Base-by-base conservation (phyloP, 495 filamentous ascomycete species). In the Hypoxylon intermedium region DNA sequence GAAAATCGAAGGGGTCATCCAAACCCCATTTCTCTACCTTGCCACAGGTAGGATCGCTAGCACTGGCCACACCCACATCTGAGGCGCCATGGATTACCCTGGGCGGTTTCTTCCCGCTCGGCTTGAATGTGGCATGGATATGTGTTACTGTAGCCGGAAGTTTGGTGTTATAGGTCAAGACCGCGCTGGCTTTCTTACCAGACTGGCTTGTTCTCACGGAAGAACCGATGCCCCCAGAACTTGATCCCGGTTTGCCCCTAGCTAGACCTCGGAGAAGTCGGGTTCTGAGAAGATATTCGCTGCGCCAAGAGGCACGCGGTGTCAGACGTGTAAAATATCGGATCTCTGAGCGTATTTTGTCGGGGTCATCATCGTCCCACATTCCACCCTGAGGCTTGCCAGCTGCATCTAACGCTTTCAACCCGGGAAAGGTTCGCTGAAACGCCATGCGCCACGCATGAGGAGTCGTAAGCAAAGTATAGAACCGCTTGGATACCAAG, bases 381-480 rank as follows among this genome's bases (percentile, higher is more conserved):
- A 55, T 69, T 50, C 71, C 75, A 19, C 66, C 75, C 15, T 70
- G 74, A 12, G 69, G 63, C 65, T 74, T 71, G n/a, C 49, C 48
- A 15, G 64, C 36, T 31, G 46, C 68, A 19, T 70, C 73, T 36
- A 80, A 50, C 5, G 74, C 74, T 53, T 88, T 83, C 3, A 85
- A 83, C 0, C 88, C 92, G 0, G 90, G 89, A 69, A 97, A 97
- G 77, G 86, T 93, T 9, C 92, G 89, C 38, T 89, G 83, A 65
- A 97, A 97, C 1, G 92, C 93, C 52, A 87, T 88, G 41, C 90
- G 82, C 93, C 93, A 97, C 2, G 92, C 91, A 73, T 96, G 91
- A 1, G 91, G 92, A 1, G 89, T 90, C 1, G 90, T 96, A 38
- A 96, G 88, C 52, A 97, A 75, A 31, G 77, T 74, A 70, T 94